A percentile compares a stretch with the other conserved stretches of the same genome.
Conservation (phyloP, 257 asterid species). For the Solanum chmielewskii region DNA sequence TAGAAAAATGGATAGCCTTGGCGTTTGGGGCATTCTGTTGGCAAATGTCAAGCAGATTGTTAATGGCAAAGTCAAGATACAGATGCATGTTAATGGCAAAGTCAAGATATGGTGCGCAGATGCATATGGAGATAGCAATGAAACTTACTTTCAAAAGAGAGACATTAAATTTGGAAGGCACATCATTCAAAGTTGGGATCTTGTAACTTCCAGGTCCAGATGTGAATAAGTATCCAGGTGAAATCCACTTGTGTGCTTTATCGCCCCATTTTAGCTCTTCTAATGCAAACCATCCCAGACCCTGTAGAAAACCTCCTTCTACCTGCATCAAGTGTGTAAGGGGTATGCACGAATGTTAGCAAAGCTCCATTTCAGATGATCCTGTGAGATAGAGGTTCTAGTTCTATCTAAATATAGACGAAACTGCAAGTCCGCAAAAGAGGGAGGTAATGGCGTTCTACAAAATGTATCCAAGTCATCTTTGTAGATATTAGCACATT, state of each 20-base stretch:
- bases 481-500: background rate
- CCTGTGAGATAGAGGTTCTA: background rate
- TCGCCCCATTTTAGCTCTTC: slow-evolving; percentile 99
- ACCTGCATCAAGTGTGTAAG: slow-evolving; percentile 30
- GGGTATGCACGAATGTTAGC: background rate
- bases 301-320: slow-evolving; percentile 94
- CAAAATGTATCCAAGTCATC: background rate
- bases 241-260: slow-evolving; percentile 77
- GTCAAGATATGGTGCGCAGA: background rate
- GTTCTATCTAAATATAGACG: background rate
- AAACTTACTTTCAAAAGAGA: slow-evolving; percentile 76
- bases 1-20: slow-evolving; percentile 84
- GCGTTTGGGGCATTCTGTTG: slow-evolving; percentile 69
- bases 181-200: slow-evolving; percentile 74
- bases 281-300: slow-evolving; percentile 89
- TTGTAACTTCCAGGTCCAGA: slow-evolving; percentile 90
- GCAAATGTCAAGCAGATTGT: background rate
- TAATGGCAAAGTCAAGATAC: background rate
- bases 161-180: slow-evolving; percentile 64
- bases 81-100: background rate
- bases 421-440: background rate
- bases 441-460: background rate
- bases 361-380: background rate
- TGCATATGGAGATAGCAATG: background rate
- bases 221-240: slow-evolving; percentile 65